Conservation (phyloP, 2,329 filamentous ascomycete genomes). For the Seiridium unicorne region DNA sequence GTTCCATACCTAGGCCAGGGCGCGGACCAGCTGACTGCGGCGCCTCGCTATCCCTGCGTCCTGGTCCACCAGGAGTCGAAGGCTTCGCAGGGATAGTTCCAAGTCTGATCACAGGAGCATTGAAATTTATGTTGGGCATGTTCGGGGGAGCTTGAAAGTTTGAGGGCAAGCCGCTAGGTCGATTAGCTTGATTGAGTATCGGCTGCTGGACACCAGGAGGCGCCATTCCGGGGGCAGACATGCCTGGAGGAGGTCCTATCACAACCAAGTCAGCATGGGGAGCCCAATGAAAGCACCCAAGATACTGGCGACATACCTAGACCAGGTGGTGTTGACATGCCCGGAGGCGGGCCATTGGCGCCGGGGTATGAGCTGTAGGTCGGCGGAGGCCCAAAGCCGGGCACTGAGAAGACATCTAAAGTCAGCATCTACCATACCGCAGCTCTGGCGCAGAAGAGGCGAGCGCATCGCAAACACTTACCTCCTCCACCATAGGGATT, state of each 20-base stretch:
- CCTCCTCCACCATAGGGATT: conserved; percentile 59
- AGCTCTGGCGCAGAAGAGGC: background rate
- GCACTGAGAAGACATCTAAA: conserved; percentile 29
- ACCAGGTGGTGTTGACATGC: conserved; percentile 76
- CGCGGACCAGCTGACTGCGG: conserved; percentile 37
- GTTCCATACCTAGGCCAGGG: conserved; percentile 58
- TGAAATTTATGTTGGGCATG: conserved; percentile 98
- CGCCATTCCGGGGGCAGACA: conserved; percentile 78
- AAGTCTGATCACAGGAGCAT: conserved; percentile 90
- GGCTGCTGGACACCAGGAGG: conserved; percentile 76
- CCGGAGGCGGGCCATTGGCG: conserved; percentile 53
- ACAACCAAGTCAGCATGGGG: background rate
- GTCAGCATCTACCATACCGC: background rate
- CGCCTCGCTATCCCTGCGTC: conserved; percentile 46
- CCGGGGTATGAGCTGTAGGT: conserved; percentile 71
- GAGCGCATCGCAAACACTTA: conserved; percentile 24
- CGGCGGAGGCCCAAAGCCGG: conserved; percentile 72
- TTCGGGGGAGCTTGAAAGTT: conserved; percentile 88
- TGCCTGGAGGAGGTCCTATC: conserved; percentile 73
- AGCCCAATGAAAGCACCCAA: background rate
- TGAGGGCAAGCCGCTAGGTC: conserved; percentile 75
- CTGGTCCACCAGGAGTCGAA: conserved; percentile 33
- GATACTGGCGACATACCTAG: conserved; percentile 59
- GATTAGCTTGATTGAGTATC: conserved; percentile 71
- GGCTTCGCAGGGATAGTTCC: conserved; percentile 75